Evolutionary conservation across 164 flowering plant species (phyloP), one percentile per base, ranked within the genome.

Genomic region (Kingdonia uniflora): DNA sequence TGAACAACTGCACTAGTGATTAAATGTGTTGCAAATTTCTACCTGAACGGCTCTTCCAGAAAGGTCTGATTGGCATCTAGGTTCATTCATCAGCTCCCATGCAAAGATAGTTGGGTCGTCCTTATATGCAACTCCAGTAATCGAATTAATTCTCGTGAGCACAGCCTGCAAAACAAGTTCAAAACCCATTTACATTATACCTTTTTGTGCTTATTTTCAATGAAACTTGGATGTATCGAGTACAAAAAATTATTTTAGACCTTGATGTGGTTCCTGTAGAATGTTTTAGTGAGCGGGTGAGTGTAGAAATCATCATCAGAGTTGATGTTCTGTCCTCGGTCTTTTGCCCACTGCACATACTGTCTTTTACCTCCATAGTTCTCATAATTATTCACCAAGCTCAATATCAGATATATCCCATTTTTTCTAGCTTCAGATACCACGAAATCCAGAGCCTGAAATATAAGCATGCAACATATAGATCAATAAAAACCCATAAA

Each of bases 21-120:
- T n/a, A n/a, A n/a, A n/a, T n/a, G n/a, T n/a, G n/a, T n/a, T n/a
- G n/a, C n/a, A n/a, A n/a, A n/a, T 29, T 29, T 29, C 8, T 29
- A 29, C 35, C 35, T 29, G 35, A 29, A 29, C 6, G 35, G 35
- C 4, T 29, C 8, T 29, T 29, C 35, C 86, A 2, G 81, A 70
- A 19, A 65, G 49, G 57, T 74, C 79, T 38, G 64, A 47, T 39
- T 52, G 49, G 47, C 75, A 74, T 16, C 75, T 77, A 49, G 86
- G 83, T 57, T 76, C 86, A 19, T 80, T 80, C 43, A 80, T 80
- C 10, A 80, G 78, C 52, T 80, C 85, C 85, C 82, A 80, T 19
- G 80, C 77, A 33, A 80, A 71, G 24, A 80, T 78, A 49, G 81
- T 74, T 5, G 82, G 78, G 33, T 80, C 86, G 49, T 78, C 75